A percentile compares a stretch with the other conserved stretches of the same genome.
These are phyloP conservation scores for Leavenworthia alabamica DNA, from an alignment of 345 rosid species.

Conservation along the genomic window DNA sequence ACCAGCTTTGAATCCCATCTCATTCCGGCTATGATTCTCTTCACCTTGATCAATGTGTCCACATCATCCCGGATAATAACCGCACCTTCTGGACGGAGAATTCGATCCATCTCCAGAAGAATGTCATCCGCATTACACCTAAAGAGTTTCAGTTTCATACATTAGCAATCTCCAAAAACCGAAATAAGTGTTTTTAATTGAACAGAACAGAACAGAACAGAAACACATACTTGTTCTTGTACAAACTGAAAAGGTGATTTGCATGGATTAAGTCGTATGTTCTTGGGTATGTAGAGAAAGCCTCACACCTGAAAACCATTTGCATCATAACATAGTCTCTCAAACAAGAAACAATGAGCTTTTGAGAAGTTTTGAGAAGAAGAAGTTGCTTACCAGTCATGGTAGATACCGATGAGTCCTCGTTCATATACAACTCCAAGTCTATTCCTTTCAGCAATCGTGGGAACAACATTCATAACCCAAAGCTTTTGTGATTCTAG, in stretches of 20 bases:
- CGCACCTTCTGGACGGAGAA: constrained; percentile 96
- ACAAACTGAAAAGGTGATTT: constrained; percentile 70
- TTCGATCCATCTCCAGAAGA: constrained; percentile 95
- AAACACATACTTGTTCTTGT: constrained; percentile 70
- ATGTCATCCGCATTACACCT: constrained; percentile 86
- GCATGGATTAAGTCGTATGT: constrained; percentile 95
- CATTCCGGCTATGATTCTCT: constrained; percentile 75
- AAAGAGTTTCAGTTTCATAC: not conserved
- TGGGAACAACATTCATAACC: constrained; percentile 99
- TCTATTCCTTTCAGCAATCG: constrained; percentile 65
- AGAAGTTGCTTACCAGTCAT: constrained; percentile 60
- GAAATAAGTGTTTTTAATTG: not conserved
- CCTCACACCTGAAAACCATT: constrained; percentile 80
- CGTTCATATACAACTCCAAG: constrained; percentile 81
- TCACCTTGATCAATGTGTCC: constrained; percentile 68
- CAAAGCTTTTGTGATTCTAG: constrained; percentile 64
- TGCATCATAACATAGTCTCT: not conserved
- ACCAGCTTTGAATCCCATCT: constrained; percentile 93
- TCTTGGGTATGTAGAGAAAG: constrained; percentile 98
- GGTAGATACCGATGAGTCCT: constrained; percentile 95
- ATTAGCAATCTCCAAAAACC: not conserved
- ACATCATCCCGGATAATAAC: constrained; percentile 87
- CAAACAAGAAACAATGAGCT: not conserved
- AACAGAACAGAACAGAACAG: not conserved
- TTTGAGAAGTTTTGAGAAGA: not conserved